A percentile compares a stretch with the other conserved stretches of the same genome.
Conservation (phyloP, 768 basidiomycete genomes). For the Glaciozyma antarctica region DNA sequence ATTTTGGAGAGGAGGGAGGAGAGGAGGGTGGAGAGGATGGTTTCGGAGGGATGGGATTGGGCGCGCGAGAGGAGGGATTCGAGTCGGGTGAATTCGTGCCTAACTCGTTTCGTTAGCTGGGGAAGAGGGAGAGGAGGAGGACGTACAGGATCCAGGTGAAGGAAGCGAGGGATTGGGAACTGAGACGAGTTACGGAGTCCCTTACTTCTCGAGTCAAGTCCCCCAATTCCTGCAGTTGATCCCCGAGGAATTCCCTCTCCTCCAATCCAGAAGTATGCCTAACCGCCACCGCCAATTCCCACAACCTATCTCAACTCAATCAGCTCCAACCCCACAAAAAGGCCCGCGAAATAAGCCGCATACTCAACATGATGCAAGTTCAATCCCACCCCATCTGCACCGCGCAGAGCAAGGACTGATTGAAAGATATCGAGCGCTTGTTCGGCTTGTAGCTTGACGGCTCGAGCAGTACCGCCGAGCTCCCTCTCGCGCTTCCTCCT, state of each 20-base stretch:
- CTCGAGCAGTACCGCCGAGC: conserved; percentile 14
- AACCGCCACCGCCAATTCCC: conserved; percentile 37
- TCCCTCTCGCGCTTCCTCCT: not conserved
- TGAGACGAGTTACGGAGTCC: conserved; percentile 30
- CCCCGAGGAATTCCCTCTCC: conserved; percentile 15
- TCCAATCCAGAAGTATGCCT: conserved; percentile 29
- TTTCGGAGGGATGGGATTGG: not conserved
- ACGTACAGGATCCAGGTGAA: conserved; percentile 31
- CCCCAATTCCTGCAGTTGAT: conserved; percentile 25
- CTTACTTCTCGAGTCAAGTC: conserved; percentile 34
- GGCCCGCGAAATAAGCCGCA: not conserved
- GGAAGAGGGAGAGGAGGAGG: too few relatives aligned
- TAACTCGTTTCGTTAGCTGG: not conserved
- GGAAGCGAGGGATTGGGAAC: conserved; percentile 33
- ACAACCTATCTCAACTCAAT: conserved; percentile 12
- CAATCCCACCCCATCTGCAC: conserved; percentile 6
- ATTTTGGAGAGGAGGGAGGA: conserved; percentile 1
- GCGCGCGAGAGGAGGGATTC: conserved; percentile 25
- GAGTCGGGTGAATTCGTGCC: conserved; percentile 31
- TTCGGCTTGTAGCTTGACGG: conserved; percentile 18
- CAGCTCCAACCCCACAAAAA: not conserved
- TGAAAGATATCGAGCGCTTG: conserved; percentile 36
- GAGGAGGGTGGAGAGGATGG: conserved; percentile 21
- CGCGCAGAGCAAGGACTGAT: conserved; percentile 26
- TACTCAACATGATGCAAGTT: conserved; percentile 33